phyloP scores from a whole-genome alignment of 1,284 basidiomycete genomes.

The Ustilago sp. region DNA sequence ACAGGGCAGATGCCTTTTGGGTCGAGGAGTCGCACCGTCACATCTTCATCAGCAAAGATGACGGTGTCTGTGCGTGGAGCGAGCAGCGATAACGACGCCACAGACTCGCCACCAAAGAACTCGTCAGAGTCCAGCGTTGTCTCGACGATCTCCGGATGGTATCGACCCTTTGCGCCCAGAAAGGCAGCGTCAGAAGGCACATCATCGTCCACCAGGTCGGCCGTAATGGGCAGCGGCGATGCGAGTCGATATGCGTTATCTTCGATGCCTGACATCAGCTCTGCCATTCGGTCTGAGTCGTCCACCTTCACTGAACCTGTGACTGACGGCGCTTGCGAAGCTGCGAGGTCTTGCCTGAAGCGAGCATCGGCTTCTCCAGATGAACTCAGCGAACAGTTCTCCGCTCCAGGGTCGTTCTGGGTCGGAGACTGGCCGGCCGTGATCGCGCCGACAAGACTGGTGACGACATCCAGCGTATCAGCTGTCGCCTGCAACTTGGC shows the following conservation, averaged over 20 bases:
- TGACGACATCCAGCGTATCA: slow-evolving; percentile 49
- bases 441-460: slow-evolving; percentile 16
- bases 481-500: slow-evolving; percentile 52
- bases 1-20: slow-evolving; percentile 72
- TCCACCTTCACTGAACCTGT: background rate
- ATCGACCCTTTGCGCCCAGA: slow-evolving; percentile 75
- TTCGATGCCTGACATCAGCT: slow-evolving; percentile 77
- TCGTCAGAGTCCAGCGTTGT: slow-evolving; percentile 72
- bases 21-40: slow-evolving; percentile 84
- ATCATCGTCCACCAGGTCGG: slow-evolving; percentile 92
- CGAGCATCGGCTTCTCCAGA: background rate
- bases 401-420: background rate
- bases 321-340: background rate
- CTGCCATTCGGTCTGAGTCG: slow-evolving; percentile 24
- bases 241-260: slow-evolving; percentile 81
- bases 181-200: slow-evolving; percentile 89
- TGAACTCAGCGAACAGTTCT: background rate
- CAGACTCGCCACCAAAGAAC: slow-evolving; percentile 68
- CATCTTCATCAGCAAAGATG: slow-evolving; percentile 79
- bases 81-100: slow-evolving; percentile 52
- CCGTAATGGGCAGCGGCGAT: slow-evolving; percentile 76
- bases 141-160: slow-evolving; percentile 77
- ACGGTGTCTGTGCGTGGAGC: slow-evolving; percentile 70
- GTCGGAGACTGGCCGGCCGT: background rate
- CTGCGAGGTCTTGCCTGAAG: background rate